Evolutionary conservation across 2,329 filamentous ascomycete genomes (phyloP).

Genomic region (Lasiodiplodia gonubiensis): DNA sequence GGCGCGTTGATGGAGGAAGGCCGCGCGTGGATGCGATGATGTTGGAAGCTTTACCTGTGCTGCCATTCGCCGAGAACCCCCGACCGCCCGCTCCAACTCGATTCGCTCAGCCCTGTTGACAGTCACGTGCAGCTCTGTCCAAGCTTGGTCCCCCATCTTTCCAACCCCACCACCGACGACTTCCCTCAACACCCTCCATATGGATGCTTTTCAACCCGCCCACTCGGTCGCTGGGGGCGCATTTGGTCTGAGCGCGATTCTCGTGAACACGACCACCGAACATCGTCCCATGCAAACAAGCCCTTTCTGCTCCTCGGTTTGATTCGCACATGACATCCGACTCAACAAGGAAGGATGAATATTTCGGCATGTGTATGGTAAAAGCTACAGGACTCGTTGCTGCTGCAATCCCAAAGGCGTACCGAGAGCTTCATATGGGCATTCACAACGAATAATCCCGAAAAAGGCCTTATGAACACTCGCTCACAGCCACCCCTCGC

Average conservation of each 20-base stretch:
- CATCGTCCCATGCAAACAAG: not conserved
- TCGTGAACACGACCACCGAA: too few species aligned
- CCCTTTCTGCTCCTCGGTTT: not conserved
- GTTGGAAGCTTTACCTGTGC: conserved; percentile 32
- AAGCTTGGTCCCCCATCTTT: not conserved
- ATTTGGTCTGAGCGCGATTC: too few species aligned
- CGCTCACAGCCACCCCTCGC: conserved; percentile 4
- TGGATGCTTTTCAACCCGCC: not conserved
- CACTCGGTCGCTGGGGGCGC: too few species aligned
- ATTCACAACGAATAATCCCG: not conserved
- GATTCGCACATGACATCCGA: not conserved
- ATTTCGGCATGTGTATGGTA: not conserved
- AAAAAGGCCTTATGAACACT: not conserved
- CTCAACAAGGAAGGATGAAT: not conserved
- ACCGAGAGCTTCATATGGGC: not conserved
- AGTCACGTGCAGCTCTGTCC: not conserved
- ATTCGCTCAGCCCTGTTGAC: not conserved
- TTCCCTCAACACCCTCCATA: not conserved
- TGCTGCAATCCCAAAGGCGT: not conserved
- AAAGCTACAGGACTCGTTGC: not conserved
- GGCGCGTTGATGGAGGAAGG: conserved; percentile 30
- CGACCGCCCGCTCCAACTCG: not conserved
- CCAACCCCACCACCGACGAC: not conserved
- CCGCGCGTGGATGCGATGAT: conserved; percentile 33
- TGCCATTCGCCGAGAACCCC: conserved; percentile 11